Percentiles rank a stretch among this genome's conserved stretches.
Conservation (phyloP, 345 rosid genomes). For the Lepidium sativum region DNA sequence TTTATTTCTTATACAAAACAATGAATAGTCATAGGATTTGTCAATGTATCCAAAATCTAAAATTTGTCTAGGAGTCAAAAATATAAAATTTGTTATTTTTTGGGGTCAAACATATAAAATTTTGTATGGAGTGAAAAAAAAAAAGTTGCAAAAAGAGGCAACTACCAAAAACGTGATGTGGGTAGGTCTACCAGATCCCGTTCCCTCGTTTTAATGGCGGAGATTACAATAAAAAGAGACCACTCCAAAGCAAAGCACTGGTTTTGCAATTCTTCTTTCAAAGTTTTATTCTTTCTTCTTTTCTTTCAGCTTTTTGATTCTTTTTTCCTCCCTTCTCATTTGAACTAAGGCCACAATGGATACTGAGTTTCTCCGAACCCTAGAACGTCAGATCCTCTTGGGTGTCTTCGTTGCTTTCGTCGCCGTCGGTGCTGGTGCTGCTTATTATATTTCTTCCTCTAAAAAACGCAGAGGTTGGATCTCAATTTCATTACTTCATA, state of each 20-base stretch:
- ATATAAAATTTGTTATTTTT: too few relatives aligned
- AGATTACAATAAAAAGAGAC: constrained; percentile 1
- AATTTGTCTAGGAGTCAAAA: too few relatives aligned
- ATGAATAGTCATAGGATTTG: neutral
- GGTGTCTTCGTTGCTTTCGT: constrained; percentile 71
- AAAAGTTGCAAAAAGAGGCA: neutral
- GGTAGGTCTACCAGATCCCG: constrained; percentile 30
- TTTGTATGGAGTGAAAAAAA: neutral
- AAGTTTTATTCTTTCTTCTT: neutral
- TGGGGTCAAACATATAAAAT: neutral
- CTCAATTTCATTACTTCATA: neutral
- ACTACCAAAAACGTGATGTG: neutral
- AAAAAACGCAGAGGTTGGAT: constrained; percentile 61
- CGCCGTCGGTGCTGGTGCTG: constrained; percentile 51
- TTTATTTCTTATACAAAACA: neutral
- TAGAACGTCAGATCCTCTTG: constrained; percentile 59
- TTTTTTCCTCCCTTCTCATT: neutral
- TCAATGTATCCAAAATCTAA: too few relatives aligned
- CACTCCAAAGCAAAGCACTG: neutral
- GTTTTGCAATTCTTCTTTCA: neutral
- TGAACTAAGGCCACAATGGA: constrained; percentile 33
- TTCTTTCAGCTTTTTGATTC: neutral
- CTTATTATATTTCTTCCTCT: constrained; percentile 50
- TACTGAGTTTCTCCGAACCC: constrained; percentile 50
- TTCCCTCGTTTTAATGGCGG: constrained; percentile 15